Evolutionary conservation across 257 asterid genomes (phyloP), one percentile per base, ranked within the genome.

Genomic region (Echium plantagineum): DNA sequence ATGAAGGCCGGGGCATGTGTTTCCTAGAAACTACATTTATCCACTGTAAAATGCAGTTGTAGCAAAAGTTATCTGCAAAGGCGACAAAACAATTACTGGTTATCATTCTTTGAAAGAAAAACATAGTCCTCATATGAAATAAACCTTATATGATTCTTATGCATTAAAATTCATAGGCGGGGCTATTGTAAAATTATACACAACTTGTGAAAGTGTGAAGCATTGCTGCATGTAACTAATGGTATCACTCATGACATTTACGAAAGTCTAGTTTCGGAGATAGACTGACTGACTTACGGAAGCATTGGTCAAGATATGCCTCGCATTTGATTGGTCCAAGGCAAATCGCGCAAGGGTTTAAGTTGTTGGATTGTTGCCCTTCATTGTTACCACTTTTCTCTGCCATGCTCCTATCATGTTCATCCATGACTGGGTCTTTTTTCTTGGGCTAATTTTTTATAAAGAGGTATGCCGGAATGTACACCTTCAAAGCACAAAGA

Each of bases 61-160:
- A 78, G 81, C 96, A 87, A 75, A 79, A 87, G 54, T 83, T 85
- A 78, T 87, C 94, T 85, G 89, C 77, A n/a, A 80, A 59, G 20
- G 58, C 49, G 59, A 51, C 0, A 42, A 68, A 46, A 62, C 59
- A 72, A 63, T 62, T 65, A 71, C 65, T 57, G 12, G 54, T 53
- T 48, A 21, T 5, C 0, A 28, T 57, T 58, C 21, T 57, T 18
- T 46, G 51, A 26, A 60, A 16, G 7, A 52, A 15, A 22, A 16
- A 21, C 58, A 16, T 49, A 59, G 48, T 17, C 46, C 7, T 31
- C 31, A 64, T 48, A 7, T 10, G 22, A n/a, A 21, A 53, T 53
- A 9, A 15, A 18, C 26, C 57, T n/a, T 19, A 17, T n/a, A n/a
- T n/a, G n/a, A n/a, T n/a, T n/a, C n/a, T n/a, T n/a, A n/a, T n/a